Percentiles rank a stretch among this genome's conserved stretches.
These are phyloP conservation scores for Aspergillus oerlinghausenensis DNA, from an alignment of 2,329 filamentous ascomycete species.

Conservation along the genomic window DNA sequence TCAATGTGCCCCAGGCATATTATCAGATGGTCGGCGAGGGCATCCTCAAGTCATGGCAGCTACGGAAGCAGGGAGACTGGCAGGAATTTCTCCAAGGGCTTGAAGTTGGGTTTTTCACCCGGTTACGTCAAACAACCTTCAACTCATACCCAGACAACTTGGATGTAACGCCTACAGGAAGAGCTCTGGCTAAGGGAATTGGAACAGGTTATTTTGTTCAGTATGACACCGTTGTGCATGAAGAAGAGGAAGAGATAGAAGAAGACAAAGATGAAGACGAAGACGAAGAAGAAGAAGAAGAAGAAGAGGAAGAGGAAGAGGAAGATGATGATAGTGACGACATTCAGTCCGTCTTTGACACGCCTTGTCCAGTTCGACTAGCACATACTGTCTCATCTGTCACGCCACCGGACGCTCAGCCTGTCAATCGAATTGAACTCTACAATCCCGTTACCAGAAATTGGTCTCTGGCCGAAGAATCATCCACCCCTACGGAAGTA, in stretches of 20 bases:
- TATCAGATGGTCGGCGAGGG: slow-evolving; percentile 17
- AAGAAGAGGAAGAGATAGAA: not conserved
- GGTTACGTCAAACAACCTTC: not conserved
- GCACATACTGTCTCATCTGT: not conserved
- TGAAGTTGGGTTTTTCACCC: slow-evolving; percentile 1
- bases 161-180: not conserved
- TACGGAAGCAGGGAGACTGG: slow-evolving; percentile 10
- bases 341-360: not conserved
- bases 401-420: not conserved
- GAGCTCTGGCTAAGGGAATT: not conserved
- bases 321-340: not conserved
- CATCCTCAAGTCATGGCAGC: slow-evolving; percentile 19
- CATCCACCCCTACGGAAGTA: not conserved
- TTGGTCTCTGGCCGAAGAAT: not conserved
- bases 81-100: slow-evolving; percentile 13
- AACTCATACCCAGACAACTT: not conserved
- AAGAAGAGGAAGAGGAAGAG: not conserved
- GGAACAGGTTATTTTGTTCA: not conserved
- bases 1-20: slow-evolving; percentile 20
- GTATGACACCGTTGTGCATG: not conserved
- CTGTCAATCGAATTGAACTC: not conserved
- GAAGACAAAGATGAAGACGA: not conserved
- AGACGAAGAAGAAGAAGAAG: not conserved
- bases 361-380: not conserved
- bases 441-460: not conserved